Evolutionary conservation across 1,284 basidiomycete genomes (phyloP), one percentile per base, ranked within the genome.

Genomic region (Moesziomyces sp.): DNA sequence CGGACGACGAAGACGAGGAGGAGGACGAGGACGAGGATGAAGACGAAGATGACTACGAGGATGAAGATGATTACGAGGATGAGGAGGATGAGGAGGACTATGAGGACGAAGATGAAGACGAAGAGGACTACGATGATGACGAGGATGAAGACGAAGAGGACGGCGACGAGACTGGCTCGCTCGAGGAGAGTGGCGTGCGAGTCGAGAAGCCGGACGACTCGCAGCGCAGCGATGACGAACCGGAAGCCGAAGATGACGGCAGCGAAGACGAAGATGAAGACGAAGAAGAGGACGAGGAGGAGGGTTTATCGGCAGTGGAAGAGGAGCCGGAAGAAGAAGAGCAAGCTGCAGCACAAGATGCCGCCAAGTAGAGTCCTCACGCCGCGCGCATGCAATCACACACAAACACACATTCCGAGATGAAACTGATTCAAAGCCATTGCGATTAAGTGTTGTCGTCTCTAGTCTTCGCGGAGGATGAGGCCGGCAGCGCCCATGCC

Each of bases 401-500:
- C 38, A 40, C 16, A 26, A 19, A 24, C 21, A 47, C 10, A 16
- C 24, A 46, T 18, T 23, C 16, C 24, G 21, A 23, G 21, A 18
- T 33, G 24, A 33, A 11, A n/a, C 30, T 19, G 52, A 30, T 33
- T 5, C 46, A 10, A 14, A 47, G 16, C 26, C 11, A 42, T 43
- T 3, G 14, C 16, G 13, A 45, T 46, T 26, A 3, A 43, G 26
- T 6, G 11, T 3, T 11, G 8, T 4, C 14, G 13, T 58, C 6
- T 28, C 30, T 51, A 73, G 44, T 79, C 87, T 73, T 91, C 90
- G 53, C 88, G 84, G 11, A 91, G 83, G 80, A 92, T 91, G 24
- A 91, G 86, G 1, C 87, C 89, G n/a, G 91, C 92, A n/a, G 92
- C 92, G 19, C 91, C 92, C 91, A 93, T 93, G 21, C 92, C 92